Evolutionary conservation across 2,329 filamentous ascomycete genomes (phyloP), one percentile per base, ranked within the genome.

Genomic region (Fusarium anthophilum): DNA sequence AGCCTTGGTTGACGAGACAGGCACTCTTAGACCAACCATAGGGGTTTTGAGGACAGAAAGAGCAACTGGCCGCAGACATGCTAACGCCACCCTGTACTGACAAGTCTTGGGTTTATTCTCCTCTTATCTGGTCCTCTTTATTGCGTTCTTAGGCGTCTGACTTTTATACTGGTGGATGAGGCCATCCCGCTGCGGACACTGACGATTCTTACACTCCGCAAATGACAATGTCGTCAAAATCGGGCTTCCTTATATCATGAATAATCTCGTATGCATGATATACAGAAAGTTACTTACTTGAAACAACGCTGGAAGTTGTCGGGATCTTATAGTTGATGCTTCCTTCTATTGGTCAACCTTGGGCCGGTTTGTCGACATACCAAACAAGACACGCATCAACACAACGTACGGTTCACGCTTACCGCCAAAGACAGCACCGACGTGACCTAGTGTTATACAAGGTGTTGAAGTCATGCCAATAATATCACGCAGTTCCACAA

Each of bases 31-130:
- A 35, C 32, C 12, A 32, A 32, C 32, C 13, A 14, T 32, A 32
- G 6, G 13, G 6, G 32, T 13, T 35, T 35, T 35, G 32, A 35
- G 3, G 32, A 7, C 32, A 7, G 32, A 35, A 0, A 17, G 8
- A 35, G 32, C 14, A 17, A 35, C 32, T 17, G 14, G 1, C 3
- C 14, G 3, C 32, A 35, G 1, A 35, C 8, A 35, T 17, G 14
- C 32, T 35, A 9, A 17, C 17, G 3, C 32, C 14, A 17, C 4
- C 0, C 32, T 35, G 3, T 1, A 0, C 32, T 35, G 3, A 35
- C 7, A 4, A 2, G 32, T 17, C 14, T 4, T 35, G 32, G 3
- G 1, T 17, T 28, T 47, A 1, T 28, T 28, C 7, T 18, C 11
- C 15, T 7, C 11, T 18, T n/a, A 32, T n/a, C 8, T 6, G 8